These are phyloP conservation scores for Dendrobium officinale DNA, from an alignment of 106 monocot species.

Conservation along the genomic window DNA sequence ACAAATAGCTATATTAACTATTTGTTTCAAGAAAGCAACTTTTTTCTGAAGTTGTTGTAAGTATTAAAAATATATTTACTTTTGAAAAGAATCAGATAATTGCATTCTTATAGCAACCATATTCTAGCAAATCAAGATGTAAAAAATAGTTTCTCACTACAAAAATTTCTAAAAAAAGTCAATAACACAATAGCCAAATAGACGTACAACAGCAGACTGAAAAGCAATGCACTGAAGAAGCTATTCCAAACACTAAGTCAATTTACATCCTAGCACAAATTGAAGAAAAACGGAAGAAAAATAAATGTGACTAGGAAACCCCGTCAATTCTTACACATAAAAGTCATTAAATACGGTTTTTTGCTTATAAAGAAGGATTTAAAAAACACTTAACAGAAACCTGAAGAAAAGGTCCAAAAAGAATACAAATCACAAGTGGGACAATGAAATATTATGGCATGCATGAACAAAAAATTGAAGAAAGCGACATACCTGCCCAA, in stretches of 20 bases:
- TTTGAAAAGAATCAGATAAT: too few species aligned
- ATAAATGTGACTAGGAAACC: background rate
- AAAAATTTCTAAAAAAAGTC: too few species aligned
- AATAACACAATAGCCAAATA: too few species aligned
- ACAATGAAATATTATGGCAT: background rate
- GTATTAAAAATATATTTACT: too few species aligned
- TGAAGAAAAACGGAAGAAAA: background rate
- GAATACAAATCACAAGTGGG: background rate
- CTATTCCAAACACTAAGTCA: background rate
- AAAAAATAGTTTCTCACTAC: too few species aligned
- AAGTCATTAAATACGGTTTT: background rate
- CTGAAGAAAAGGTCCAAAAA: background rate
- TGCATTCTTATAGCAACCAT: too few species aligned
- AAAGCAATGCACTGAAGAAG: too few species aligned
- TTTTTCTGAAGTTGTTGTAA: too few species aligned
- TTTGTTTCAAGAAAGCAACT: too few species aligned
- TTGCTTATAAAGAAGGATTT: background rate
- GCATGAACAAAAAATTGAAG: background rate
- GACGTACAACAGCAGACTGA: too few species aligned
- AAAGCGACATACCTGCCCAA: conserved; percentile 66
- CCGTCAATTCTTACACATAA: background rate
- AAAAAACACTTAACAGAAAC: background rate
- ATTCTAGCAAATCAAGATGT: too few species aligned
- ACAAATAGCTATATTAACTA: too few species aligned
- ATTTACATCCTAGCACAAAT: background rate